Evolutionary conservation across 371 early-diverging fungal species (phyloP), one percentile per base, ranked within the genome.

Genomic region (Umbelopsis sp.): DNA sequence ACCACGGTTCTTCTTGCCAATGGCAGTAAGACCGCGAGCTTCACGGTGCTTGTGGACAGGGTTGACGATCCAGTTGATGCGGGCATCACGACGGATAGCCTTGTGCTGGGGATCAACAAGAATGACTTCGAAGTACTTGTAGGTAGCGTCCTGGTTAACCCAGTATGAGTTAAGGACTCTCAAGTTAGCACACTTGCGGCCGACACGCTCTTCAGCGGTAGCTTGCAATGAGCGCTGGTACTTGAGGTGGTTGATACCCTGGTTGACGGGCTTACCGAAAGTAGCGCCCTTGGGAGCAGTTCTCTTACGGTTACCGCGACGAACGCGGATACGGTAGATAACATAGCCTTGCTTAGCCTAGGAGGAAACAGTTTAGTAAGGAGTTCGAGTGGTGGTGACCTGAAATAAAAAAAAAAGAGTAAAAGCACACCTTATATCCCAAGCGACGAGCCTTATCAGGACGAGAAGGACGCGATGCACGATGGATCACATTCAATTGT

Each of bases 61-160:
- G 76, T 94, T 94, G 84, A 88, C 93, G 82, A 99, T 97, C 99
- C 99, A 99, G 93, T 98, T 97, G 88, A 98, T 93, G 86, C 96
- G 96, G 67, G 95, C 85, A 83, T 99, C 99, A 80, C 96, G 95
- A 74, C 99, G 93, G 87, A 99, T 97, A 71, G 93, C 95, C 88
- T 93, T 92, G 92, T 97, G 97, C 71, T 81, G 77, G 72, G 98
- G 97, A 84, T 99, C 98, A 71, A 99, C 98, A 57, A 96, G 89
- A 84, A 99, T 99, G 77, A 98, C 97, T 86, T 99, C 99, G 82
- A 84, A 99, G 92, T 93, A 97, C 90, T 99, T 99, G 93, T 93
- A 98, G 76, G 96, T 94, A 71, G 96, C 86, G 86, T 99, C 99
- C 88, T 95, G 92, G 94, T 97, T 97, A 69, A 99, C 93, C 99